Percentiles rank a stretch among this genome's conserved stretches.
phyloP scores from a whole-genome alignment of 2,329 filamentous ascomycete species.

The Aspergillus quadrilineatus region DNA sequence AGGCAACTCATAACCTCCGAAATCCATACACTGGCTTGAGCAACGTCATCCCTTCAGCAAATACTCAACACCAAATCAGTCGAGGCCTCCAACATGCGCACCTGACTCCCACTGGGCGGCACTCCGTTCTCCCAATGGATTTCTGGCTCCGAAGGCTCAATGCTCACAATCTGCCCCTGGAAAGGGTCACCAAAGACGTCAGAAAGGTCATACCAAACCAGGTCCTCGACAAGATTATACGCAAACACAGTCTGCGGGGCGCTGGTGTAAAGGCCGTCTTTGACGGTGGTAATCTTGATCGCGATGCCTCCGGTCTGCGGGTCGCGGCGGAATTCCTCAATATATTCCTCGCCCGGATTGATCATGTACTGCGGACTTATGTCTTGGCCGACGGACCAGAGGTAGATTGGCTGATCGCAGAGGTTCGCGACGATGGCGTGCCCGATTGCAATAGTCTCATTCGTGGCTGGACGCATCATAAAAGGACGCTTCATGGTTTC shows the following conservation, averaged over 20 bases:
- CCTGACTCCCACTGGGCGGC: conserved; percentile 33
- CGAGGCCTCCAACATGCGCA: conserved; percentile 19
- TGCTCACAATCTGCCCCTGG: conserved; percentile 24
- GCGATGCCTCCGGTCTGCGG: conserved; percentile 40
- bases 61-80: conserved; percentile 7
- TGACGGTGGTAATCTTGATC: conserved; percentile 41
- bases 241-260: conserved; percentile 43
- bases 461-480: neutral
- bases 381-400: conserved; percentile 39
- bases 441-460: conserved; percentile 23
- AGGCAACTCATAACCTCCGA: neutral
- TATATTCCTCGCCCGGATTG: conserved; percentile 27
- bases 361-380: conserved; percentile 27
- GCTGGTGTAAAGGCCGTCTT: conserved; percentile 34
- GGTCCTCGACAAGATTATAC: conserved; percentile 35
- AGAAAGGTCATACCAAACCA: conserved; percentile 45
- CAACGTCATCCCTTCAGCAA: conserved; percentile 4
- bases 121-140: conserved; percentile 35
- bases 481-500: neutral
- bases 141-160: conserved; percentile 24
- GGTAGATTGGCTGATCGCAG: conserved; percentile 34
- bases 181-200: conserved; percentile 49
- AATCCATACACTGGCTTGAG: neutral
- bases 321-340: conserved; percentile 38
- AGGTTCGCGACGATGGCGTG: conserved; percentile 37